Conservation (phyloP, 192 early-diverging fungal species). For the Coemansia sp. region DNA sequence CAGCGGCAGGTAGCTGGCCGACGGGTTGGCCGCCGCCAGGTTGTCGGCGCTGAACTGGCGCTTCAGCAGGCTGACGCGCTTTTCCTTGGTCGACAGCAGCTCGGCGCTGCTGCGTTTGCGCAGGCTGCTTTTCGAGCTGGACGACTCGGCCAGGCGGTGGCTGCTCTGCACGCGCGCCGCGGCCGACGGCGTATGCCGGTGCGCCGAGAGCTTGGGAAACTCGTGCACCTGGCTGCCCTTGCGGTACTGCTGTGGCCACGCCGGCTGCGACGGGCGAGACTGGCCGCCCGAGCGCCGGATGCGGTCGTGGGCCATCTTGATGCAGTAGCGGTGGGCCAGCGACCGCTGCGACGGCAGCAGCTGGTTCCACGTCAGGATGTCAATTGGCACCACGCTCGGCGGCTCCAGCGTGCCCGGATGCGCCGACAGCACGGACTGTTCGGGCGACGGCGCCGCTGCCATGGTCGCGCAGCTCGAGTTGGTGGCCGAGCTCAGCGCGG, state of each 20-base stretch:
- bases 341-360: conserved; percentile 41
- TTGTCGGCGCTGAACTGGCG: conserved; percentile 41
- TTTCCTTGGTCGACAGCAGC: conserved; percentile 35
- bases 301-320: conserved; percentile 41
- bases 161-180: not conserved
- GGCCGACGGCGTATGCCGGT: conserved; percentile 15
- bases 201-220: conserved; percentile 5
- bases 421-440: not conserved
- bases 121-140: not conserved
- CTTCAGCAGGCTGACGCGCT: conserved; percentile 29
- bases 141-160: not conserved
- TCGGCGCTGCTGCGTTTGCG: not conserved
- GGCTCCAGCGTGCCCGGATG: conserved; percentile 27
- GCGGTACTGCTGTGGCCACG: not conserved
- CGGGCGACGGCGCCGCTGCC: not conserved
- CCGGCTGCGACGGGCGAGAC: not conserved
- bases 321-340: conserved; percentile 39
- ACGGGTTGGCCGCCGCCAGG: not conserved
- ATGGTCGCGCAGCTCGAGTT: conserved; percentile 7
- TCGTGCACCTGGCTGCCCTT: not conserved
- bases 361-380: conserved; percentile 49
- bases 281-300: not conserved
- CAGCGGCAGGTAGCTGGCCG: conserved; percentile 2
- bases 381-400: conserved; percentile 37
- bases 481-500: not conserved